These are phyloP conservation scores for Cornus controversa DNA, from an alignment of 148 eudicot genomes.

Conservation along the genomic window DNA sequence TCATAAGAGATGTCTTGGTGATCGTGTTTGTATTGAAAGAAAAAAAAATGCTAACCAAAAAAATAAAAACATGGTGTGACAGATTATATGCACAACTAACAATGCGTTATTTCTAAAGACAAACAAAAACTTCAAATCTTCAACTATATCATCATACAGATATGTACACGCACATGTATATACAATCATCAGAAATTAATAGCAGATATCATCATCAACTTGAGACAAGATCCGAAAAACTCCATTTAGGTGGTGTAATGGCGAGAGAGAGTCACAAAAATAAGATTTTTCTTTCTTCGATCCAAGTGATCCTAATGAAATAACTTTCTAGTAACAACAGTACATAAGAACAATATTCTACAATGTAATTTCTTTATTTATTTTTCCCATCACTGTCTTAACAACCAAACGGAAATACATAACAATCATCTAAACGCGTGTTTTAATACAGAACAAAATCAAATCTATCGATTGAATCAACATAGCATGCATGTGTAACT, in stretches of 20 bases:
- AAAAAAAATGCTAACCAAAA: neutral
- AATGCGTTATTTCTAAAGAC: too few relatives aligned
- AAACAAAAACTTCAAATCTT: too few relatives aligned
- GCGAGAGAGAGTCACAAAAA: neutral
- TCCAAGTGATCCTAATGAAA: neutral
- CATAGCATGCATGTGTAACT: too few relatives aligned
- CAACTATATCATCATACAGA: too few relatives aligned
- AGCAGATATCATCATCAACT: too few relatives aligned
- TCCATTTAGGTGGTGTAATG: neutral
- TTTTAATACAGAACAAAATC: neutral
- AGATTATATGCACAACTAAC: too few relatives aligned
- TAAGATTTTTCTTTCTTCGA: neutral
- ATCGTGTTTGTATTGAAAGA: neutral
- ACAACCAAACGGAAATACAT: neutral
- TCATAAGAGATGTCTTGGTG: too few relatives aligned
- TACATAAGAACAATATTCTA: neutral
- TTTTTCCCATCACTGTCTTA: neutral
- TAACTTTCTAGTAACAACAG: neutral
- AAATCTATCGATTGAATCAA: neutral
- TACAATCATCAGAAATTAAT: too few relatives aligned
- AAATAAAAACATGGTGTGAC: neutral
- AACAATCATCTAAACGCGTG: neutral
- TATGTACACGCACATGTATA: neutral
- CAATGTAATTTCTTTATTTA: neutral
- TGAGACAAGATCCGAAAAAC: neutral